Evolutionary conservation across 768 basidiomycete species (phyloP), one percentile per base, ranked within the genome.

Genomic region (Phaeotremella skinneri): DNA sequence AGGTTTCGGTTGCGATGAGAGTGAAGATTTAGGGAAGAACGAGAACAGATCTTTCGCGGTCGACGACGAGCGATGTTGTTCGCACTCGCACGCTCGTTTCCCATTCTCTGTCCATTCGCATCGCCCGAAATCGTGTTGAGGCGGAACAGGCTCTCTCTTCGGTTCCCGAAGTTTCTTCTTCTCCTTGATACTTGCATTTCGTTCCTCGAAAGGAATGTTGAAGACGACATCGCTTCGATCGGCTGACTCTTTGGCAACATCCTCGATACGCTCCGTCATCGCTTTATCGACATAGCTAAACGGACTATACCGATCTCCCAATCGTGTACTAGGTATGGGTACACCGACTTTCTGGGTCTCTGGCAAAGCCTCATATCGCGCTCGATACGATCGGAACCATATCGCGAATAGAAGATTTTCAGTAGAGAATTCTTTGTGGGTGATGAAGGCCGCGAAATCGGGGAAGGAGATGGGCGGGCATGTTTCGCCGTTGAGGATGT

Each of bases 331-430:
- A 11, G 70, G 73, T n/a, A 67, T 55, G 17, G 70, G 70, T 39
- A 72, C 57, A 20, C 42, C 37, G 13, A 53, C 41, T 37, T 58
- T 61, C 6, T 52, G 39, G 11, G 58, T 49, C 30, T 42, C 32
- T 9, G 48, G 39, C 20, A 74, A 32, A n/a, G 39, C 53, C 4
- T 66, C 57, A 17, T 49, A 71, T 25, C 73, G 58, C 2, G 55
- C 25, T 25, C 47, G 45, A 48, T 74, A 74, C n/a, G 61, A 68
- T 49, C 64, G 49, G 49, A 64, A 74, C 73, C 73, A 74, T 25
- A 74, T 56, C 30, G 68, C 62, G 49, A 74, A 74, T 13, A 72
- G 49, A 4, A 74, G 56, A 49, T 74, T 74, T 49, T 74, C 73
- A 14, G 64, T 54, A 0, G 70, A 66, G 48, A 63, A 68, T 49